Conservation (phyloP, 768 basidiomycete species). For the Lactifluus subvellereus region DNA sequence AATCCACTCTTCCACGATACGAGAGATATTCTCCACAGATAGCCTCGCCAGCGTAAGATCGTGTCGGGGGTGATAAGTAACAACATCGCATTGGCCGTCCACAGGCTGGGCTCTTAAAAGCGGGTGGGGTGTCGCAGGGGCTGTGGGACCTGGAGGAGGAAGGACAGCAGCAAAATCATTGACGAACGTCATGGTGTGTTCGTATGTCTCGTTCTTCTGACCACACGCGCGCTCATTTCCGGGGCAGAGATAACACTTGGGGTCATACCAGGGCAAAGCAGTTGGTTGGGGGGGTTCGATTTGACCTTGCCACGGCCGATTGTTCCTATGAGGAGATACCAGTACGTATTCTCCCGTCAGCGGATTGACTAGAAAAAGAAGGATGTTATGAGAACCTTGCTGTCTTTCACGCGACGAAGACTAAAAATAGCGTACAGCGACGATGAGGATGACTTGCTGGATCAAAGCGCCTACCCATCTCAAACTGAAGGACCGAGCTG, state of each 20-base stretch:
- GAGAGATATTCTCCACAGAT: constrained; percentile 46
- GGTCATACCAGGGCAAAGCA: constrained; percentile 58
- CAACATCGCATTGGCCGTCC: constrained; percentile 79
- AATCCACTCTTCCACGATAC: constrained; percentile 70
- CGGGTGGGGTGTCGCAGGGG: constrained; percentile 52
- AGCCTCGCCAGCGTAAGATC: constrained; percentile 78
- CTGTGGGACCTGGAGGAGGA: constrained; percentile 51
- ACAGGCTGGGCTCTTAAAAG: constrained; percentile 61
- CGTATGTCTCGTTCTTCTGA: constrained; percentile 59
- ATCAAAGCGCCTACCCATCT: constrained; percentile 11
- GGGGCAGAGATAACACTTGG: constrained; percentile 81
- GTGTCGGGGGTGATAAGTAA: constrained; percentile 82
- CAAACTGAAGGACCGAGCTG: neutral
- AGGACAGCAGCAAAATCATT: constrained; percentile 84
- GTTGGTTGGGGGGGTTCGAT: constrained; percentile 55
- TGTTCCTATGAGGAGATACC: constrained; percentile 84
- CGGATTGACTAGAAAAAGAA: constrained; percentile 61
- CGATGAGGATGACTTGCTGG: constrained; percentile 15
- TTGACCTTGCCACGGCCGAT: constrained; percentile 88
- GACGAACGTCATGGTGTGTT: constrained; percentile 59
- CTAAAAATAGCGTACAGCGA: constrained; percentile 15
- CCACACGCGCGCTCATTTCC: constrained; percentile 73
- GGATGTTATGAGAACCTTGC: neutral
- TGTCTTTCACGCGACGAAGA: neutral
- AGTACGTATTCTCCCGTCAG: constrained; percentile 70